Conservation (phyloP, 495 filamentous ascomycete species). For the Cetradonia linearis region DNA sequence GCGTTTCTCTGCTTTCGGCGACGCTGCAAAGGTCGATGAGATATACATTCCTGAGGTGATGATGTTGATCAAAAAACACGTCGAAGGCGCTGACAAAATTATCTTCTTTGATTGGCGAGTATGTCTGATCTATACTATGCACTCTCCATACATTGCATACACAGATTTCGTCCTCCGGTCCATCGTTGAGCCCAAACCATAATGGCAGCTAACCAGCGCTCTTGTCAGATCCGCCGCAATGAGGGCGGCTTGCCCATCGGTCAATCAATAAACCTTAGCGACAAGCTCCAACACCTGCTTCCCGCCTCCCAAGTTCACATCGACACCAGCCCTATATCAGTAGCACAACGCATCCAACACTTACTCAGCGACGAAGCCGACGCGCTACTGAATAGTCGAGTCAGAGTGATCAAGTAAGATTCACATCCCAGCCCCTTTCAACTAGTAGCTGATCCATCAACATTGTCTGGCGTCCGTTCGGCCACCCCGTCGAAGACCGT, state of each 20-base stretch:
- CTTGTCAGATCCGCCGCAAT: not conserved
- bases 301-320: conserved; percentile 11
- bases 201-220: not conserved
- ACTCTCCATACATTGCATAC: not conserved
- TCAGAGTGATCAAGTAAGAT: conserved; percentile 13
- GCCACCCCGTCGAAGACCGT: conserved; percentile 26
- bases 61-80: not conserved
- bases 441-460: not conserved
- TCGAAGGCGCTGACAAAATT: not conserved
- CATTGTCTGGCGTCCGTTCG: conserved; percentile 30
- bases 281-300: conserved; percentile 15
- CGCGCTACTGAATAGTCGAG: conserved; percentile 6
- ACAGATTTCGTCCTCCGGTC: not conserved
- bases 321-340: conserved; percentile 20
- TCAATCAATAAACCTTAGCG: not conserved
- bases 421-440: not conserved
- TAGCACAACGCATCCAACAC: conserved; percentile 10
- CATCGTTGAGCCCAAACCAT: not conserved
- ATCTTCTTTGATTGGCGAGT: not conserved
- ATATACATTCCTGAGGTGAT: conserved; percentile 23
- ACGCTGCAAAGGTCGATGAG: conserved; percentile 18
- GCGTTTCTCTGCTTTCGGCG: not conserved
- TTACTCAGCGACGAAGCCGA: conserved; percentile 7
- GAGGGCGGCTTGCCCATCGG: not conserved
- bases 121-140: not conserved